Percentiles rank a stretch among this genome's conserved stretches.
Conservation (phyloP, 441 rosid genomes). For the Corymbia citriodora region DNA sequence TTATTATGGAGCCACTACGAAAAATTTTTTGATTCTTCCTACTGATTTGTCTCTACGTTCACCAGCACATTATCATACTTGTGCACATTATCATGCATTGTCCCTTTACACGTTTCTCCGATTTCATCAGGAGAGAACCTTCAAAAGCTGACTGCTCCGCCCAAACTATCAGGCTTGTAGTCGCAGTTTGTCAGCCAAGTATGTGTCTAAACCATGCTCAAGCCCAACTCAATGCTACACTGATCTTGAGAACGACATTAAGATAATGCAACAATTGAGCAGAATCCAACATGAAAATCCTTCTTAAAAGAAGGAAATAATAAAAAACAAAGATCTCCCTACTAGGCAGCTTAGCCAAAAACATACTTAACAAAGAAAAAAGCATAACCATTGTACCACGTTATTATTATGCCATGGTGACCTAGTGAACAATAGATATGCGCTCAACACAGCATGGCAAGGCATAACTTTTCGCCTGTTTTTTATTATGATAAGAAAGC, state of each 20-base stretch:
- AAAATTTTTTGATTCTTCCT: neutral
- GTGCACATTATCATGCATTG: neutral
- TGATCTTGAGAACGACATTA: neutral
- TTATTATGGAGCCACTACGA: neutral
- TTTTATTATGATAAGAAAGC: neutral
- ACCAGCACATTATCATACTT: neutral
- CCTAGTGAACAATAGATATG: neutral
- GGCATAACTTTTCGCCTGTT: neutral
- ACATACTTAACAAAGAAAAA: neutral
- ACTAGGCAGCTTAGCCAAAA: neutral
- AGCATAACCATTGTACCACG: neutral
- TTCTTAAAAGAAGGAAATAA: neutral
- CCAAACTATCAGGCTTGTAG: neutral
- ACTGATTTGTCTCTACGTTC: neutral
- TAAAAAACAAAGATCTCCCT: neutral
- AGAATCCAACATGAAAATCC: neutral
- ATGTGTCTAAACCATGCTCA: neutral
- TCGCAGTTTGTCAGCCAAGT: neutral
- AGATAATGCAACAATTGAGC: neutral
- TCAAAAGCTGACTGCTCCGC: neutral
- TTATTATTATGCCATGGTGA: neutral
- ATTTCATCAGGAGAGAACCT: neutral
- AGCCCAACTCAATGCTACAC: neutral
- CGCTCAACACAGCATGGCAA: neutral
- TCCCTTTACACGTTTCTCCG: neutral